Evolutionary conservation across 192 early-diverging fungal genomes (phyloP).

Genomic region (Coemansia erecta): DNA sequence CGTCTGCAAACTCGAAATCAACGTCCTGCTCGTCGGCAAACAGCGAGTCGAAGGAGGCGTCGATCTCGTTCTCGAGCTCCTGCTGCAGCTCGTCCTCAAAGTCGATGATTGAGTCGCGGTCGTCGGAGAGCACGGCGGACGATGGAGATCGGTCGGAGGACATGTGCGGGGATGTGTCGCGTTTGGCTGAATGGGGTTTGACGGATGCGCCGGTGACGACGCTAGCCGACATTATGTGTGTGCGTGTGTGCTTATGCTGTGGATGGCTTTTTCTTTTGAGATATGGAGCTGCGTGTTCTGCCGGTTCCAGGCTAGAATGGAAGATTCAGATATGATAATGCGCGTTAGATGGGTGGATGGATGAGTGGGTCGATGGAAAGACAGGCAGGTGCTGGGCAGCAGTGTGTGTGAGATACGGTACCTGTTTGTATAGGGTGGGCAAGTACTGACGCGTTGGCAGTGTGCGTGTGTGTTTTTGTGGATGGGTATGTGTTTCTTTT

Average conservation of each 20-base stretch:
- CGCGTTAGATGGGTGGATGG: too few relatives aligned
- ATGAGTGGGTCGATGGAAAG: too few relatives aligned
- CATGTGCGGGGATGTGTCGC: slow-evolving; percentile 20
- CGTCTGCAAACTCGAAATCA: slow-evolving; percentile 16
- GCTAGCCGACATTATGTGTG: slow-evolving; percentile 47
- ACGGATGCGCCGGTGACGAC: slow-evolving; percentile 32
- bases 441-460: too few relatives aligned
- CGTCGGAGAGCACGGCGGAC: slow-evolving; percentile 29
- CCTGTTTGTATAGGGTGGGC: too few relatives aligned
- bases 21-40: slow-evolving; percentile 35
- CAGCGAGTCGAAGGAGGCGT: slow-evolving; percentile 44
- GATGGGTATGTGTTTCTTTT: slow-evolving; percentile 1
- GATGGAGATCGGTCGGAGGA: slow-evolving; percentile 21
- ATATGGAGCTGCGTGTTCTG: too few relatives aligned
- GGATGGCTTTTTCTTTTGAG: too few relatives aligned
- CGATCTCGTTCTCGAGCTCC: slow-evolving; percentile 53
- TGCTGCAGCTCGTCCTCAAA: slow-evolving; percentile 52
- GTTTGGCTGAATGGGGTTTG: slow-evolving; percentile 25
- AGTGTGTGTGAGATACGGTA: too few relatives aligned
- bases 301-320: too few relatives aligned
- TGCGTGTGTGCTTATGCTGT: too few relatives aligned
- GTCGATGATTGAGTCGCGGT: slow-evolving; percentile 30
- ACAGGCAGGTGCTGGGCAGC: too few relatives aligned
- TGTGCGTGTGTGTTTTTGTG: too few relatives aligned
- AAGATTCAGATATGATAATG: too few relatives aligned